Evolutionary conservation across 257 asterid genomes (phyloP).

Genomic region (Solanum corneliomulleri): DNA sequence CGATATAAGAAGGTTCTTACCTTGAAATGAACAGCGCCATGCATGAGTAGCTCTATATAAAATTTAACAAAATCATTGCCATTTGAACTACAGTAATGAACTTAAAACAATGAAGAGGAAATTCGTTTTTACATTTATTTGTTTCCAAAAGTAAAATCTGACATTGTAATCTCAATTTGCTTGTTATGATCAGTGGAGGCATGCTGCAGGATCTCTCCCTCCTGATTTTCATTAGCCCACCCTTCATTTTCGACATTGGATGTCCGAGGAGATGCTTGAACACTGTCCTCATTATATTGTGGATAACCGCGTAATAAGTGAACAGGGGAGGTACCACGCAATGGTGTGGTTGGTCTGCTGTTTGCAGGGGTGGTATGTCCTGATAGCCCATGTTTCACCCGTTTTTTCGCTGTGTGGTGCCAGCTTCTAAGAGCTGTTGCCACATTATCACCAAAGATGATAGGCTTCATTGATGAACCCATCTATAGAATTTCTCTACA

Average conservation of each 20-base stretch:
- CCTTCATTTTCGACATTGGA: slow-evolving; percentile 2
- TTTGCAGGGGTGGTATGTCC: not conserved
- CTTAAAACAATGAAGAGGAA: not conserved
- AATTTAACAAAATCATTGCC: no score
- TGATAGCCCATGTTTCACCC: not conserved
- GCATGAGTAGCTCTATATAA: no score
- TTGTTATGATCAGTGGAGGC: not conserved
- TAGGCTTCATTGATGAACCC: slow-evolving; percentile 8
- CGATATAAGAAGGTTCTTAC: no score
- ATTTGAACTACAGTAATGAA: not conserved
- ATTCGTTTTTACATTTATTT: not conserved
- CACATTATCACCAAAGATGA: slow-evolving; percentile 6
- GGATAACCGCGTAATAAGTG: not conserved
- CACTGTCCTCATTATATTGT: not conserved
- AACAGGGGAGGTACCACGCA: not conserved
- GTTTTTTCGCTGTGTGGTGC: not conserved
- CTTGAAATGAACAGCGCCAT: no score
- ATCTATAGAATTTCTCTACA: not conserved
- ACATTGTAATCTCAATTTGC: not conserved
- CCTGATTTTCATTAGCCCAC: not conserved
- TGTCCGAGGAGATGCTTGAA: slow-evolving; percentile 3
- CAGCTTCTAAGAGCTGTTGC: slow-evolving; percentile 1
- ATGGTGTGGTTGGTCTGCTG: slow-evolving; percentile 11
- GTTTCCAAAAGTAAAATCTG: not conserved
- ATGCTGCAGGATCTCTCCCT: not conserved